phyloP scores from a whole-genome alignment of 83 land plant genomes.

The Diphasiastrum complanatum region DNA sequence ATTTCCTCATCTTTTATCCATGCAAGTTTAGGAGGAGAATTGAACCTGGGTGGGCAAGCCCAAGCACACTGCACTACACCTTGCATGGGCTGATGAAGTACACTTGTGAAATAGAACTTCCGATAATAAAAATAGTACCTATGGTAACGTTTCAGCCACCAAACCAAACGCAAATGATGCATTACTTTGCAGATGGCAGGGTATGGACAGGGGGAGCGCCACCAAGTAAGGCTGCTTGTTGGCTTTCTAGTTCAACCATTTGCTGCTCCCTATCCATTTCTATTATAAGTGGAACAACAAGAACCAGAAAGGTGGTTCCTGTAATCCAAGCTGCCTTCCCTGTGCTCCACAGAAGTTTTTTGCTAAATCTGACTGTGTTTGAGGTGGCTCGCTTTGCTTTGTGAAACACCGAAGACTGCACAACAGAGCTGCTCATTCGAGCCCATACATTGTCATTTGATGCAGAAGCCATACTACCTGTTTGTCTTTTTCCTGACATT shows the following conservation, averaged over 20 bases:
- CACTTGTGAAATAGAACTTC: too few species aligned
- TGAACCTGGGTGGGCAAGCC: too few species aligned
- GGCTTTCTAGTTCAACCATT: conserved; percentile 37
- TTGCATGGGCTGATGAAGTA: too few species aligned
- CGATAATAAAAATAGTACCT: too few species aligned
- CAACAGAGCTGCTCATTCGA: conserved; percentile 30
- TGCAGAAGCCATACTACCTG: too few species aligned
- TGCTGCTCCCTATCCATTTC: conserved; percentile 93
- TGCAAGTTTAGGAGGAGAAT: too few species aligned
- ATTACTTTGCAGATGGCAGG: conserved; percentile 4
- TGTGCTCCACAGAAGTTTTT: conserved; percentile 70
- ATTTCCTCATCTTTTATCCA: too few species aligned
- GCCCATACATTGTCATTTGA: conserved; percentile 26
- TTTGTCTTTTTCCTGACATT: too few species aligned
- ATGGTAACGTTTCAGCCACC: too few species aligned
- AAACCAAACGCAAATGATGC: neutral
- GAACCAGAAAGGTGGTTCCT: conserved; percentile 79
- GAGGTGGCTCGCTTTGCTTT: conserved; percentile 39
- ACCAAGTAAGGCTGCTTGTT: conserved; percentile 25
- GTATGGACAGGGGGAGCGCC: conserved; percentile 22
- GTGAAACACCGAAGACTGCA: conserved; percentile 36
- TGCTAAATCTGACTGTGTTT: conserved; percentile 49
- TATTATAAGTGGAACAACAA: conserved; percentile 80
- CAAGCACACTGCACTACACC: too few species aligned
- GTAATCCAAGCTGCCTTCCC: conserved; percentile 93